phyloP scores from a whole-genome alignment of 371 early-diverging fungal genomes.

The Gilbertella persicaria region DNA sequence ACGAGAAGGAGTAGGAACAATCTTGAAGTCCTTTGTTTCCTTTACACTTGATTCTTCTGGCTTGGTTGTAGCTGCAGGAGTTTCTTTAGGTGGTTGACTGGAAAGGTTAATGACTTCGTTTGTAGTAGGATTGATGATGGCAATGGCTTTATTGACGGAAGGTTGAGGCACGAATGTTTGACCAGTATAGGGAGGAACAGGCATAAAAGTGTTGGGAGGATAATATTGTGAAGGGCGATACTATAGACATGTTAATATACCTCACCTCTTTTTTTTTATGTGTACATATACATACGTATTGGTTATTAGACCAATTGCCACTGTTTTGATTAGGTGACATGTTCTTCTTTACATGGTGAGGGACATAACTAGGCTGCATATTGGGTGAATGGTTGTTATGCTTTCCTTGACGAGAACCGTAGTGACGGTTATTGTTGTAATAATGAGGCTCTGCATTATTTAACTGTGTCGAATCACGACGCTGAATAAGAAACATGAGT shows the following conservation, averaged over 20 bases:
- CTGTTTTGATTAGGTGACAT: slow-evolving; percentile 25
- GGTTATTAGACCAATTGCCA: slow-evolving; percentile 21
- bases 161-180: slow-evolving; percentile 53
- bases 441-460: slow-evolving; percentile 19
- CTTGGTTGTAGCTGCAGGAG: slow-evolving; percentile 14
- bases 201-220: slow-evolving; percentile 27
- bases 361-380: slow-evolving; percentile 27
- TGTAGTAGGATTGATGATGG: slow-evolving; percentile 77
- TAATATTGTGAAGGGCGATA: slow-evolving; percentile 33
- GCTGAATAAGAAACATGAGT: not conserved
- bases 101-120: slow-evolving; percentile 60
- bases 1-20: slow-evolving; percentile 41
- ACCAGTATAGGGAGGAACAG: slow-evolving; percentile 31
- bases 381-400: slow-evolving; percentile 13
- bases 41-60: slow-evolving; percentile 31
- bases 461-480: slow-evolving; percentile 28
- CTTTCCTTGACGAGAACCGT: slow-evolving; percentile 28
- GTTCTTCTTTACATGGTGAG: slow-evolving; percentile 35
- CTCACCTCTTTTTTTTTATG: too few relatives aligned
- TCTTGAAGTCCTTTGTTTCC: slow-evolving; percentile 36
- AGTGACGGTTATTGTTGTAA: slow-evolving; percentile 27
- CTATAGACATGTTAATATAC: too few relatives aligned
- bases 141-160: slow-evolving; percentile 56
- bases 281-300: slow-evolving; percentile 36
- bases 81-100: slow-evolving; percentile 10